phyloP scores from a whole-genome alignment of 2,329 filamentous ascomycete species.

The Pleomassaria siparia region DNA sequence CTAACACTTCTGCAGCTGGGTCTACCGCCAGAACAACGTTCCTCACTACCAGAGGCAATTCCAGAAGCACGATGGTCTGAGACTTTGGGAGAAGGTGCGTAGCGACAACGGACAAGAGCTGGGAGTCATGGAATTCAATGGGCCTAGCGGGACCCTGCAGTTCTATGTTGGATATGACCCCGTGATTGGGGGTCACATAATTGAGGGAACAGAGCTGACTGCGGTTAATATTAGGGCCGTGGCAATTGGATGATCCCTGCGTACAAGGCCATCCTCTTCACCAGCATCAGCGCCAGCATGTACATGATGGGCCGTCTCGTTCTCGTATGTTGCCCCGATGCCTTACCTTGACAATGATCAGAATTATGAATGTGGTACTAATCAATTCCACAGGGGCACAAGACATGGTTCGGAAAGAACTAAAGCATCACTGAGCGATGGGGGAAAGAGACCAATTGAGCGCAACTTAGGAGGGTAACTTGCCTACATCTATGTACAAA shows the following conservation, averaged over 20 bases:
- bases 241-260: slow-evolving; percentile 67
- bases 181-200: background rate
- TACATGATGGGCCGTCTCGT: slow-evolving; percentile 76
- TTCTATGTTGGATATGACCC: background rate
- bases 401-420: slow-evolving; percentile 65
- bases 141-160: background rate
- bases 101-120: slow-evolving; percentile 10
- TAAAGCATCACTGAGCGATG: slow-evolving; percentile 18
- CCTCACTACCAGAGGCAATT: slow-evolving; percentile 73
- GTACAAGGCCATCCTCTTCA: slow-evolving; percentile 67
- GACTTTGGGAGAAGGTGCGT: slow-evolving; percentile 79
- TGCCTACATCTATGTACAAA: slow-evolving; percentile 35
- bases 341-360: background rate
- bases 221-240: slow-evolving; percentile 55
- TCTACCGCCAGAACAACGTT: slow-evolving; percentile 77
- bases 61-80: slow-evolving; percentile 71
- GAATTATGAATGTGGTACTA: slow-evolving; percentile 5
- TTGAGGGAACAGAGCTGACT: slow-evolving; percentile 15
- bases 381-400: slow-evolving; percentile 59
- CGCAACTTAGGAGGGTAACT: slow-evolving; percentile 16
- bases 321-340: slow-evolving; percentile 42
- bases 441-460: slow-evolving; percentile 7
- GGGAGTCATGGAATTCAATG: background rate
- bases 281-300: slow-evolving; percentile 63
- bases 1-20: slow-evolving; percentile 39